phyloP scores from a whole-genome alignment of 345 rosid species.

The Gynandropsis gynandra region DNA sequence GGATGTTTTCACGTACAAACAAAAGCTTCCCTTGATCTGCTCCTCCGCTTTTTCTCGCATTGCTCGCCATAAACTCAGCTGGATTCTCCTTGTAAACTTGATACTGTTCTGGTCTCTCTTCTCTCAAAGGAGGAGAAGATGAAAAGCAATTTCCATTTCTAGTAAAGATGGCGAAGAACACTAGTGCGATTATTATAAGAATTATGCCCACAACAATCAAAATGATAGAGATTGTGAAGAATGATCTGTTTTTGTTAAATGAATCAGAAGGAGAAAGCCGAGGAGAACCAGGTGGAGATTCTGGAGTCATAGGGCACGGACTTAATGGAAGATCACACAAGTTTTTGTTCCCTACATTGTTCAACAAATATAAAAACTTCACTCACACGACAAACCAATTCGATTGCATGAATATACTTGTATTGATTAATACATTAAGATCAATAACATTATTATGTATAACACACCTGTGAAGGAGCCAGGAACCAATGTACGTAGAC shows the following conservation, averaged over 20 bases:
- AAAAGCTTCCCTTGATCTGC: slow-evolving; percentile 36
- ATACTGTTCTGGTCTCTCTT: slow-evolving; percentile 21
- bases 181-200: slow-evolving; percentile 21
- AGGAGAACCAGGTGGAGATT: slow-evolving; percentile 3
- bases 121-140: slow-evolving; percentile 20
- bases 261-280: background rate
- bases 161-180: slow-evolving; percentile 14
- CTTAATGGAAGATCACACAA: slow-evolving; percentile 53
- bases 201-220: slow-evolving; percentile 24
- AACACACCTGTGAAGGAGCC: slow-evolving; percentile 50
- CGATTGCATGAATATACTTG: too few relatives aligned
- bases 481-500: slow-evolving; percentile 35
- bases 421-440: background rate
- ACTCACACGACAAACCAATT: background rate
- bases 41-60: slow-evolving; percentile 13
- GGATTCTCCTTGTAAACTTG: slow-evolving; percentile 14
- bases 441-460: background rate
- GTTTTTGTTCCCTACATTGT: slow-evolving; percentile 46
- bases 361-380: slow-evolving; percentile 5
- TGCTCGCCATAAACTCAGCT: slow-evolving; percentile 13
- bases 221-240: slow-evolving; percentile 22
- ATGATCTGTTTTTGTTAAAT: background rate
- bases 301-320: slow-evolving; percentile 23
- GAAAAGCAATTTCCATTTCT: slow-evolving; percentile 19
- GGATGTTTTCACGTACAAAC: slow-evolving; percentile 44